Evolutionary conservation across 805 yeast species (phyloP), one percentile per base, ranked within the genome.

Genomic region (Nakazawaea ishiwadae): DNA sequence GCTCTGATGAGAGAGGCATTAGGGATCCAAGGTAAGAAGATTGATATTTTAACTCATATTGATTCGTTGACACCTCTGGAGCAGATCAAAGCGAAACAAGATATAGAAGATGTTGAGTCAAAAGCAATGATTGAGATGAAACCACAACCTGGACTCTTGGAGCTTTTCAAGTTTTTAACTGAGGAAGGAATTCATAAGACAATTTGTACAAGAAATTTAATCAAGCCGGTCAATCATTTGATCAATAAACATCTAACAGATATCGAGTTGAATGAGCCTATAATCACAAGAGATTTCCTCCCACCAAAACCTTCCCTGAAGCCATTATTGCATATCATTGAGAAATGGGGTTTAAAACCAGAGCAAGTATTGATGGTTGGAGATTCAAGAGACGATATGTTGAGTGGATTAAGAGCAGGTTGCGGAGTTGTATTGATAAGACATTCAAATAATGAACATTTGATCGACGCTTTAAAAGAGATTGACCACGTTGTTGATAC

Each of bases 271-370:
- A 29, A 47, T 49, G 73, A 72, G 14, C 78, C 83, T 2, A 62
- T 79, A 1, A 53, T 82, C 2, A 82, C 89, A 0, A 66, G 89
- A 31, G 77, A 75, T 14, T 82, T 81, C 53, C 58, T 65, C 32
- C 88, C 88, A 0, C 76, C 88, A 12, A 82, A 82, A 51, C 89
- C 89, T 1, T 66, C 75, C 9, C 84, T 86, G 0, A 74, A 71
- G 33, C 86, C 88, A 3, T 54, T 82, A 31, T 53, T 74, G 16
- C 75, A 78, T 48, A 80, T 82, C 18, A 74, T 81, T 2, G 45
- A 62, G 29, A 38, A 50, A 3, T 75, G 84, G 79, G 66, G 64
- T 1, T 37, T 73, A 14, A 49, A 56, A 1, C 75, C 84, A 0
- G 48, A 57, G 14, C 63, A 72, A 30, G 47, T 81, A 23, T 53